Conservation (phyloP, 2,329 filamentous ascomycete species). For the Fusarium chlamydosporum region DNA sequence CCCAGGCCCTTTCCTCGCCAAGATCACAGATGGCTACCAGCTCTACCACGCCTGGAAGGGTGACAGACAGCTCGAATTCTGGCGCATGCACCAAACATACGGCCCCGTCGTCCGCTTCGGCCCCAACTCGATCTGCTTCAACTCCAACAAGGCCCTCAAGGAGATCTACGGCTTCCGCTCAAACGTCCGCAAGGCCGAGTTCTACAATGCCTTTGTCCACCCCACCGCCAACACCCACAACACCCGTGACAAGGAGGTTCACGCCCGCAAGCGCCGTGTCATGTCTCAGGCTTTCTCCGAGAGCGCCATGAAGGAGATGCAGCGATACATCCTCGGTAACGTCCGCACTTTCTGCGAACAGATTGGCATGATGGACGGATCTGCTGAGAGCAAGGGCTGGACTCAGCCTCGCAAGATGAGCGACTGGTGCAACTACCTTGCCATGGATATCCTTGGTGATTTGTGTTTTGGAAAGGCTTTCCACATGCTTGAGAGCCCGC, state of each 20-base stretch:
- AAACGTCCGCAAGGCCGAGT: conserved; percentile 77
- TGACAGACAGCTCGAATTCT: conserved; percentile 80
- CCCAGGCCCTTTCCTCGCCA: conserved; percentile 74
- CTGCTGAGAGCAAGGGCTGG: conserved; percentile 70
- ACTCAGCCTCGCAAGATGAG: conserved; percentile 72
- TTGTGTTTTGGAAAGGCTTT: conserved; percentile 74
- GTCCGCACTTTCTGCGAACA: conserved; percentile 75
- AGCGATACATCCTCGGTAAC: conserved; percentile 75
- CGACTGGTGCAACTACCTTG: conserved; percentile 73
- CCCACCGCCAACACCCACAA: conserved; percentile 81
- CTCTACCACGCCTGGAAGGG: conserved; percentile 82
- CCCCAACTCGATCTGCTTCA: conserved; percentile 83
- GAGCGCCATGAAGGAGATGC: conserved; percentile 75
- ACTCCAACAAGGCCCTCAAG: conserved; percentile 76
- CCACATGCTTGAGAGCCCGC: conserved; percentile 70
- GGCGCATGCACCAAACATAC: conserved; percentile 78
- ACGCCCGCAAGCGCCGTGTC: conserved; percentile 79
- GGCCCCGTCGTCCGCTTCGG: conserved; percentile 83
- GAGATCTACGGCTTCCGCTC: conserved; percentile 75
- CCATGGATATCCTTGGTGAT: conserved; percentile 74
- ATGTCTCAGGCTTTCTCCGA: conserved; percentile 81
- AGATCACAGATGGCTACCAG: conserved; percentile 74
- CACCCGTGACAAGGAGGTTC: conserved; percentile 75
- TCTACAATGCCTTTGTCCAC: conserved; percentile 80
- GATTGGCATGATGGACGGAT: conserved; percentile 61